Conservation (phyloP, 257 asterid genomes). For the Rubia yunnanensis region DNA sequence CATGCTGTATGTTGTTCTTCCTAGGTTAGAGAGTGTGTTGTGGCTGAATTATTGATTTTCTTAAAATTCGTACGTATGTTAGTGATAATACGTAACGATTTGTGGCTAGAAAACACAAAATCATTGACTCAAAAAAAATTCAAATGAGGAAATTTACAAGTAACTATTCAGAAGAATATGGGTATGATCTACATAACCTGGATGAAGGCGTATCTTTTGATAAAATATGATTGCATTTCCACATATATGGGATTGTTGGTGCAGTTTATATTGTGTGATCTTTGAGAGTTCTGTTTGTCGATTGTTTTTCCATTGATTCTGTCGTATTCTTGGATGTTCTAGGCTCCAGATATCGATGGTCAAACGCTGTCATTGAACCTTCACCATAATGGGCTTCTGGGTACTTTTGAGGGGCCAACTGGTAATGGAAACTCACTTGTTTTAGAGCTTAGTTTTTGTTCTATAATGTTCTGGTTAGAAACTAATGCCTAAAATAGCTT, state of each 20-base stretch:
- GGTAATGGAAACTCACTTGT: background rate
- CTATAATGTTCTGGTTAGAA: background rate
- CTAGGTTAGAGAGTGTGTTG: background rate
- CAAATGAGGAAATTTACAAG: background rate
- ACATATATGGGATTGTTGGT: background rate
- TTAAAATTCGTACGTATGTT: too few relatives aligned
- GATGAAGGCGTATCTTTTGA: background rate
- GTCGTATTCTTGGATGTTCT: background rate
- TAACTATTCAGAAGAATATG: background rate
- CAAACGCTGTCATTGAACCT: background rate
- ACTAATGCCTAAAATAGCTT: background rate
- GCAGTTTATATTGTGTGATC: background rate
- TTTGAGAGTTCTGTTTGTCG: background rate
- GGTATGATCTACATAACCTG: too few relatives aligned
- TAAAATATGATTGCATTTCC: too few relatives aligned
- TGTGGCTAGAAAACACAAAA: background rate
- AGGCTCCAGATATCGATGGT: conserved; percentile 1
- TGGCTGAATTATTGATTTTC: background rate
- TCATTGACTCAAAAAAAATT: background rate
- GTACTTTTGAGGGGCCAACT: background rate
- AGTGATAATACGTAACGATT: too few relatives aligned
- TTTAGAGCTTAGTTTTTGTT: background rate
- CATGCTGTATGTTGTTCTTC: background rate
- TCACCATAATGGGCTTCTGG: background rate
- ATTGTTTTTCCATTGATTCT: background rate